Base-by-base conservation (phyloP, 78 protist species). In the Dictyostelium capitatum region DNA sequence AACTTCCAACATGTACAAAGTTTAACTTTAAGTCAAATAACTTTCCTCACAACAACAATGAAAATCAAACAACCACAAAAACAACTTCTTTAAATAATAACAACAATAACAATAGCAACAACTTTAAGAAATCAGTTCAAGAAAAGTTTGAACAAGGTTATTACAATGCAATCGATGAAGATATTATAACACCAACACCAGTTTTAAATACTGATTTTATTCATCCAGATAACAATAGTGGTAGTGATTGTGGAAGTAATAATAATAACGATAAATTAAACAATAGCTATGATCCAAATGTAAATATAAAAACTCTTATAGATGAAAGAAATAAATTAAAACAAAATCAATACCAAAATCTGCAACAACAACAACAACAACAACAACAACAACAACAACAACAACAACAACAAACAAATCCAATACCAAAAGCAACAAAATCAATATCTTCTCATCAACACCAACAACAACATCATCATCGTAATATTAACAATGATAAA, bases 21-120 rank as follows among this genome's bases (percentile, higher is more conserved):
- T 75, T 75, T 15, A 75, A 75, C 25, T 75, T 75, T 50, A 75
- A 75, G 50, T 43, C 82, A 15, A 75, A 75, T 12, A 25, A 75
- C 28, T 75, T 75, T 43, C 82, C 82, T 1, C 25, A 70, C n/a
- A 70, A 70, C n/a, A 30, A 30, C n/a, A 56, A 19, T 57, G n/a
- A 57, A 19, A 57, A 57, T 57, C 10, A 51, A 14, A 37, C 43
- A 37, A 37, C 43, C 1, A 53, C 59, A 53, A 15, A 53, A 17
- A 53, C 59, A 53, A 53, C 12, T 11, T 17, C 12, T 11, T 37
- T 37, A 15, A 30, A 70, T 17, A 20, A 8, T 9, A 70, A 70
- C 19, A 41, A 37, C 15, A 70, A 20, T 43, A 70, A 41, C n/a
- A 41, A 70, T 70, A 41, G 37, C 15, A 69, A 70, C 50, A 41